phyloP scores from a whole-genome alignment of 2,329 filamentous ascomycete genomes.

The Claviceps africana region DNA sequence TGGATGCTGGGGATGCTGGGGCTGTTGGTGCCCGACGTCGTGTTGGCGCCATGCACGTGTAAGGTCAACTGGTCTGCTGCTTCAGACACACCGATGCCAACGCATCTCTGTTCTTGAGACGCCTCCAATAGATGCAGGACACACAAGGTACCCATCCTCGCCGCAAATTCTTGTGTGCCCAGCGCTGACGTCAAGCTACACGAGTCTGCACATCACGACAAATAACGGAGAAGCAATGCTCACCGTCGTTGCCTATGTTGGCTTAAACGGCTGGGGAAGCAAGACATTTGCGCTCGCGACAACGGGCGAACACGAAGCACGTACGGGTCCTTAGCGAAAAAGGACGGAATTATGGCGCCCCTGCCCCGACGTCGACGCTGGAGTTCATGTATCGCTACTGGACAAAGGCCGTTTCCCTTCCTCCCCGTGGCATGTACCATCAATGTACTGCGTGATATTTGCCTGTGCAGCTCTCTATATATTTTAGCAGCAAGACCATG shows the following conservation, averaged over 20 bases:
- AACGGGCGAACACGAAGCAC: background rate
- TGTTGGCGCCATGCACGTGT: conserved; percentile 2
- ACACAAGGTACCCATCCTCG: background rate
- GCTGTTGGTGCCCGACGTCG: conserved; percentile 2
- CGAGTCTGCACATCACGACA: conserved; percentile 1
- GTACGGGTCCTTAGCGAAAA: background rate
- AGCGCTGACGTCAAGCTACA: background rate
- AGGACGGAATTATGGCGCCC: background rate
- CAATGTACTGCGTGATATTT: background rate
- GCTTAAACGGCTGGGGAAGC: background rate
- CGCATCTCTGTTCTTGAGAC: background rate
- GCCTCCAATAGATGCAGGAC: background rate
- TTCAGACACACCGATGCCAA: conserved; percentile 1
- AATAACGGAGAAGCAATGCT: background rate
- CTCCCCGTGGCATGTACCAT: background rate
- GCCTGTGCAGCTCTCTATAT: background rate
- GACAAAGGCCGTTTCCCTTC: background rate
- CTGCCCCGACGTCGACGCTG: background rate
- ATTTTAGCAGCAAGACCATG: background rate
- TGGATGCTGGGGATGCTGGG: background rate
- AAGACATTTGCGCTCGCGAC: background rate
- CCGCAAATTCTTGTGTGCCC: background rate
- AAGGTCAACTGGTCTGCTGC: background rate
- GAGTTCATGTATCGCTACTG: background rate
- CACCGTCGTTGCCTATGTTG: background rate